These are phyloP conservation scores for Candida nonsorbophila DNA, from an alignment of 805 yeast species.

Conservation along the genomic window DNA sequence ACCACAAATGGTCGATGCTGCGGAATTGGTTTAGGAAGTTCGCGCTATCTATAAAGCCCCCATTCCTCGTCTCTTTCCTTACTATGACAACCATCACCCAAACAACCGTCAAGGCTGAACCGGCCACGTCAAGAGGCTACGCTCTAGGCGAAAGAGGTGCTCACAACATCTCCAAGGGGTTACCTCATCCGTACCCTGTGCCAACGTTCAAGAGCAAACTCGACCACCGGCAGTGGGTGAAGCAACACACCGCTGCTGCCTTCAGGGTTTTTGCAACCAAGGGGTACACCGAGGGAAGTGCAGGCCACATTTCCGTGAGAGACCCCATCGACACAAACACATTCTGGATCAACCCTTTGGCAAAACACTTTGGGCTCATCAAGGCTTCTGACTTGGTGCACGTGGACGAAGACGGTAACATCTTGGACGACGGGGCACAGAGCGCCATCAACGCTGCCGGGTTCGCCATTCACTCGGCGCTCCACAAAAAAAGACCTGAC, in stretches of 20 bases:
- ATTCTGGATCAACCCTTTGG: slow-evolving; percentile 88
- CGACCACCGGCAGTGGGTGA: slow-evolving; percentile 48
- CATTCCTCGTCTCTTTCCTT: no score
- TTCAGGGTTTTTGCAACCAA: slow-evolving; percentile 78
- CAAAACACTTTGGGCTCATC: slow-evolving; percentile 56
- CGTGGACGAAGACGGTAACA: slow-evolving; percentile 29
- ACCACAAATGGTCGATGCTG: no score
- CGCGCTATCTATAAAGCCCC: no score
- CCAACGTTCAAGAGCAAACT: slow-evolving; percentile 48
- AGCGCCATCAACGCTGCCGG: slow-evolving; percentile 38
- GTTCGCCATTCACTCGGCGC: slow-evolving; percentile 34
- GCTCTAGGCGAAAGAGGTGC: slow-evolving; percentile 54
- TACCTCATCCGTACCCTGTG: slow-evolving; percentile 41
- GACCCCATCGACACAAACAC: slow-evolving; percentile 79
- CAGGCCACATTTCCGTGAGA: slow-evolving; percentile 82
- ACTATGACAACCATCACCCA: not conserved
- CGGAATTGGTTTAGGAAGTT: no score
- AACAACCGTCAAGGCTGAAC: slow-evolving; percentile 1
- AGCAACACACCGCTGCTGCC: slow-evolving; percentile 80
- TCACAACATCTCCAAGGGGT: slow-evolving; percentile 55
- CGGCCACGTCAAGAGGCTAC: slow-evolving; percentile 10
- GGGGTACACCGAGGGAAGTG: slow-evolving; percentile 70
- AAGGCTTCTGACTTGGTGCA: slow-evolving; percentile 37
- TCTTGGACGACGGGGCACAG: slow-evolving; percentile 35
- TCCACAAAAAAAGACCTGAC: slow-evolving; percentile 34